phyloP scores from a whole-genome alignment of 768 basidiomycete species.

The Mycena belliarum region DNA sequence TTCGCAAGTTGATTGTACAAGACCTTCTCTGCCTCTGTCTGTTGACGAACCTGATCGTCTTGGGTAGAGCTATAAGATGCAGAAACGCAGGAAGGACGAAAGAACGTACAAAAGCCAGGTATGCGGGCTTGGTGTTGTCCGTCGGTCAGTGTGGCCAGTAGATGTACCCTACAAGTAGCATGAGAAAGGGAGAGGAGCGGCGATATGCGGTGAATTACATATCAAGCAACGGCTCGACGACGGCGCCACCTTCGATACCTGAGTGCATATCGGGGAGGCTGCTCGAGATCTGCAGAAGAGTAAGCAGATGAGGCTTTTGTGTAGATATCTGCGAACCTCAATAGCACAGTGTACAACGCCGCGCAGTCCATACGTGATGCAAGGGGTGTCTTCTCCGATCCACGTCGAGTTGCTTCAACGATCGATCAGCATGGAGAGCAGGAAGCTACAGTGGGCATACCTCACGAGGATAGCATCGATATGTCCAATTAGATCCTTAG shows the following conservation, averaged over 20 bases:
- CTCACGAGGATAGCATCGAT: slow-evolving; percentile 90
- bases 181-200: neutral
- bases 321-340: slow-evolving; percentile 43
- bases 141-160: slow-evolving; percentile 73
- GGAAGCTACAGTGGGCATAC: slow-evolving; percentile 35
- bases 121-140: slow-evolving; percentile 61
- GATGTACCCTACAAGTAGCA: slow-evolving; percentile 57
- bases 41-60: slow-evolving; percentile 79
- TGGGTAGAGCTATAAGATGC: neutral
- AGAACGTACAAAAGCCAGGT: slow-evolving; percentile 77
- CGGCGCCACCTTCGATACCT: slow-evolving; percentile 90
- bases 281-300: slow-evolving; percentile 58
- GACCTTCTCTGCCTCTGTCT: slow-evolving; percentile 65
- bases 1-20: slow-evolving; percentile 69
- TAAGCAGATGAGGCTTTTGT: neutral
- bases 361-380: slow-evolving; percentile 92
- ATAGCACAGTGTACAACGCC: slow-evolving; percentile 90
- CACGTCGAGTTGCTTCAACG: slow-evolving; percentile 85
- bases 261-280: slow-evolving; percentile 84
- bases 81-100: neutral
- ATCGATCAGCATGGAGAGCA: neutral
- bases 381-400: slow-evolving; percentile 91
- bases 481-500: slow-evolving; percentile 75
- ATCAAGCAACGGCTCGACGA: slow-evolving; percentile 89
- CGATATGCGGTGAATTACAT: slow-evolving; percentile 53